Evolutionary conservation across 768 basidiomycete species (phyloP).

Genomic region (Calocera viscosa): DNA sequence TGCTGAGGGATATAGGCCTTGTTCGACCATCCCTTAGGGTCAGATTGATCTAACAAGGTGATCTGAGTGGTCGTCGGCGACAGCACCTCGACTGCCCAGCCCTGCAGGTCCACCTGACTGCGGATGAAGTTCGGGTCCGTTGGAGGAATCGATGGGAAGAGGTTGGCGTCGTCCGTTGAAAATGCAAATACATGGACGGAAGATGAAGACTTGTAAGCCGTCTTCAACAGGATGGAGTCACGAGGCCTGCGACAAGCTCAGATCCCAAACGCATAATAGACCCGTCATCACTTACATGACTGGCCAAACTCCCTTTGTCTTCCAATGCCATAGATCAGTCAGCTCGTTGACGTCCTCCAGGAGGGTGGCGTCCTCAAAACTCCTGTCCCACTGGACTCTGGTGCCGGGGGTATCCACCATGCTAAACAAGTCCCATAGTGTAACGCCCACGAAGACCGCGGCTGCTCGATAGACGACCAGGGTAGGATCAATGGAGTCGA

Average conservation of each 20-base stretch:
- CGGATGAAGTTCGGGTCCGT: slow-evolving; percentile 70
- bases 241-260: slow-evolving; percentile 47
- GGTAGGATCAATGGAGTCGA: slow-evolving; percentile 94
- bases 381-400: slow-evolving; percentile 75
- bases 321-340: slow-evolving; percentile 87
- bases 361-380: slow-evolving; percentile 71
- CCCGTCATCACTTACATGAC: slow-evolving; percentile 50
- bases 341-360: slow-evolving; percentile 84
- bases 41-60: slow-evolving; percentile 89
- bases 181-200: slow-evolving; percentile 93
- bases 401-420: slow-evolving; percentile 79
- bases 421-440: slow-evolving; percentile 87
- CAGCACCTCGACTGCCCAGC: slow-evolving; percentile 91
- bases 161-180: slow-evolving; percentile 76
- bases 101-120: slow-evolving; percentile 94
- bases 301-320: slow-evolving; percentile 86
- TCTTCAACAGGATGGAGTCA: slow-evolving; percentile 81
- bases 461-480: slow-evolving; percentile 92
- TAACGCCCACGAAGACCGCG: slow-evolving; percentile 91
- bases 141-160: slow-evolving; percentile 63
- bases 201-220: slow-evolving; percentile 91
- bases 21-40: slow-evolving; percentile 94
- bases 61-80: slow-evolving; percentile 91
- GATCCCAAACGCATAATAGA: background rate
- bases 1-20: slow-evolving; percentile 88